Percentiles rank a stretch among this genome's conserved stretches.
phyloP scores from a whole-genome alignment of 1,139 yeast genomes.

The Geotrichum siamense region DNA sequence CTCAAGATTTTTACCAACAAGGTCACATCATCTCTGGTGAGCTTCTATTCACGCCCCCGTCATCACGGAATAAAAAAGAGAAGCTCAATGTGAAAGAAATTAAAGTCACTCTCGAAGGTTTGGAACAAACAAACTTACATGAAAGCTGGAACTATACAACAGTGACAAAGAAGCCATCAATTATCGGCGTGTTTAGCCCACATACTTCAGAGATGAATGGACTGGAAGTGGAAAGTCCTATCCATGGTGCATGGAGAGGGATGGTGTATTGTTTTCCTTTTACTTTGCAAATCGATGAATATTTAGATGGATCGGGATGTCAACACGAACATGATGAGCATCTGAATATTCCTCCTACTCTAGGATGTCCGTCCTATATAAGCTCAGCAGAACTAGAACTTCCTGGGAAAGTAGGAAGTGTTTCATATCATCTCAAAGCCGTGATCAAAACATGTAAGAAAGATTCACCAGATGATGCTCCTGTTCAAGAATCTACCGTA shows the following conservation, averaged over 20 bases:
- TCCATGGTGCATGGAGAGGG: background rate
- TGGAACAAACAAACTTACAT: background rate
- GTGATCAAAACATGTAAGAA: background rate
- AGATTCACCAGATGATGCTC: background rate
- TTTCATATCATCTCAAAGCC: background rate
- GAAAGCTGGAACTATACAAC: constrained; percentile 1
- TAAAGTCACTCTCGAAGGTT: background rate
- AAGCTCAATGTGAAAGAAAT: background rate
- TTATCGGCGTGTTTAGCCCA: background rate
- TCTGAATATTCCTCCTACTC: constrained; percentile 1
- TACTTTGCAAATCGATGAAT: constrained; percentile 2
- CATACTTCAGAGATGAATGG: background rate
- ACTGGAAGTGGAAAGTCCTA: background rate
- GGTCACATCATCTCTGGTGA: constrained; percentile 1
- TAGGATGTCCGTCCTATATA: constrained; percentile 2
- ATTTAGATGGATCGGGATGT: background rate
- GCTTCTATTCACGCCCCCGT: constrained; percentile 1
- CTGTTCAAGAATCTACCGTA: background rate
- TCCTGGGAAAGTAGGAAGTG: background rate
- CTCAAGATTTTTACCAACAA: background rate
- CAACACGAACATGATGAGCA: background rate
- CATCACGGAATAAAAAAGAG: background rate
- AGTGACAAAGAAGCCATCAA: background rate
- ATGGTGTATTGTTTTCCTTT: constrained; percentile 3
- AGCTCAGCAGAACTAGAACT: background rate